A percentile compares a stretch with the other conserved stretches of the same genome.
These are phyloP conservation scores for Malus domestica DNA, from an alignment of 306 rosid genomes.

Conservation along the genomic window ASM211411v1 NC_041801.1:7594001-7594500, in stretches of 20 bases:
- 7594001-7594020: too few relatives aligned
- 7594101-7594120: too few relatives aligned
- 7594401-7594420: neutral
- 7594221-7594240: constrained; percentile 6
- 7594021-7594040: too few relatives aligned
- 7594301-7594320: neutral
- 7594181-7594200: too few relatives aligned
- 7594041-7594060: too few relatives aligned
- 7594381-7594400: constrained; percentile 6
- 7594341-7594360: constrained; percentile 16
- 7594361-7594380: constrained; percentile 15
- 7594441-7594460: neutral
- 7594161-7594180: too few relatives aligned
- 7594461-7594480: neutral
- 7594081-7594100: too few relatives aligned
- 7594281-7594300: neutral
- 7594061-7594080: too few relatives aligned
- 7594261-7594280: constrained; percentile 14
- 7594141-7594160: too few relatives aligned
- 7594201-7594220: too few relatives aligned
- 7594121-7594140: too few relatives aligned
- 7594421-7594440: neutral
- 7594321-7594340: constrained; percentile 35
- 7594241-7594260: constrained; percentile 28
- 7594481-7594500: neutral